Percentiles rank a stretch among this genome's conserved stretches.
phyloP scores from a whole-genome alignment of 331 rosid genomes.

The Rosa hybrid region DNA sequence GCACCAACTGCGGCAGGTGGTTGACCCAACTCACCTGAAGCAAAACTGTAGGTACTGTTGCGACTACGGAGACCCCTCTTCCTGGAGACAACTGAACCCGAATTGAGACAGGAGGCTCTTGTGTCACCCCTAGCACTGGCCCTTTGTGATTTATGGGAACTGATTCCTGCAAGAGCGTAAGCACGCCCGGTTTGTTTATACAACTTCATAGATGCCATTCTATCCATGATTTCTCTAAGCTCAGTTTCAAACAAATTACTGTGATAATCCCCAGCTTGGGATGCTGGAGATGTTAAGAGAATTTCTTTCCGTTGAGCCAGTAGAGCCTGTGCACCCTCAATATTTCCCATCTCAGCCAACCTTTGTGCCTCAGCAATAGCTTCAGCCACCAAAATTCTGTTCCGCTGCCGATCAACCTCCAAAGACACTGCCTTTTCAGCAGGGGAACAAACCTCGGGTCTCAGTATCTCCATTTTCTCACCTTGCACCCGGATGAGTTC shows the following conservation, averaged over 20 bases:
- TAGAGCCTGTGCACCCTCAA: slow-evolving; percentile 3
- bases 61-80: too few relatives aligned
- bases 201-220: slow-evolving; percentile 2
- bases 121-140: not conserved
- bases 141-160: not conserved
- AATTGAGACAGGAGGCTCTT: not conserved
- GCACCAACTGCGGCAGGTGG: not conserved
- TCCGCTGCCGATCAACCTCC: slow-evolving; percentile 18
- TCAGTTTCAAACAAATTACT: slow-evolving; percentile 9
- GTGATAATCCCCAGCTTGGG: slow-evolving; percentile 12
- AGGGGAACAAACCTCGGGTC: slow-evolving; percentile 8
- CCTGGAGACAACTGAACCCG: not conserved
- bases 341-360: slow-evolving; percentile 14
- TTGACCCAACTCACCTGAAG: not conserved
- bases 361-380: slow-evolving; percentile 8
- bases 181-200: not conserved
- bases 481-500: not conserved
- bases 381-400: slow-evolving; percentile 16
- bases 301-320: not conserved
- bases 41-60: too few relatives aligned
- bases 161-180: slow-evolving; percentile 9
- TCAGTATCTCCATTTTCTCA: not conserved
- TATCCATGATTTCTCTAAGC: slow-evolving; percentile 8
- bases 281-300: slow-evolving; percentile 2
- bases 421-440: not conserved